phyloP scores from a whole-genome alignment of 257 asterid genomes.

The Solanum tarapatanum region DNA sequence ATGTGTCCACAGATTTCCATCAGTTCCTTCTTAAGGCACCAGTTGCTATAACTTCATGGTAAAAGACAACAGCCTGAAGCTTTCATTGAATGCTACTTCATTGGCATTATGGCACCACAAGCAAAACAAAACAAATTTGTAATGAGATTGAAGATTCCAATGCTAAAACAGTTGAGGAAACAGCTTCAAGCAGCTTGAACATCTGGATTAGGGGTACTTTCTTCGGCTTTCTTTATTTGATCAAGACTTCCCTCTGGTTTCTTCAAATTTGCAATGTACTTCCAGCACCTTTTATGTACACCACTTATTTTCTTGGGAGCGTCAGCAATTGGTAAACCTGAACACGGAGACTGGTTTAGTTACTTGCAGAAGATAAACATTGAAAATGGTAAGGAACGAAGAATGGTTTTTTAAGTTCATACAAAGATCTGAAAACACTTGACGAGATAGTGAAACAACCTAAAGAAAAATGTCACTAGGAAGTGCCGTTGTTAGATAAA shows the following conservation, averaged over 20 bases:
- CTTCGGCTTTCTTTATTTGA: conserved; percentile 19
- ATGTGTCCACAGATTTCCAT: background rate
- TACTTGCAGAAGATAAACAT: conserved; percentile 32
- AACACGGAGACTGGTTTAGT: background rate
- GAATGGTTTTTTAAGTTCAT: background rate
- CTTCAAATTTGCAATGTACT: conserved; percentile 38
- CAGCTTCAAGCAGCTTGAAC: conserved; percentile 29
- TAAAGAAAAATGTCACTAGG: background rate
- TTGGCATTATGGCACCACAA: background rate
- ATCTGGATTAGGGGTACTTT: conserved; percentile 26
- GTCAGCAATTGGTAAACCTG: conserved; percentile 41
- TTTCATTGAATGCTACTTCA: background rate
- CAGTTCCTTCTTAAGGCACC: background rate
- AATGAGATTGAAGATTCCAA: background rate
- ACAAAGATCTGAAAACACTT: background rate
- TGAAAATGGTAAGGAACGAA: background rate
- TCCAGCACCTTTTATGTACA: conserved; percentile 96
- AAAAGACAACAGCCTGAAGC: background rate
- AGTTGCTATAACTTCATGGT: background rate
- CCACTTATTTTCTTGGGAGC: conserved; percentile 93
- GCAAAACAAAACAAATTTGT: background rate
- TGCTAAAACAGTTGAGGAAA: background rate
- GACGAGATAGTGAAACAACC: background rate
- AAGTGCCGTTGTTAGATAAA: background rate
- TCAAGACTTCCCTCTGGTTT: conserved; percentile 17